Evolutionary conservation across 768 basidiomycete genomes (phyloP).

Genomic region (Tulasnella sp.): DNA sequence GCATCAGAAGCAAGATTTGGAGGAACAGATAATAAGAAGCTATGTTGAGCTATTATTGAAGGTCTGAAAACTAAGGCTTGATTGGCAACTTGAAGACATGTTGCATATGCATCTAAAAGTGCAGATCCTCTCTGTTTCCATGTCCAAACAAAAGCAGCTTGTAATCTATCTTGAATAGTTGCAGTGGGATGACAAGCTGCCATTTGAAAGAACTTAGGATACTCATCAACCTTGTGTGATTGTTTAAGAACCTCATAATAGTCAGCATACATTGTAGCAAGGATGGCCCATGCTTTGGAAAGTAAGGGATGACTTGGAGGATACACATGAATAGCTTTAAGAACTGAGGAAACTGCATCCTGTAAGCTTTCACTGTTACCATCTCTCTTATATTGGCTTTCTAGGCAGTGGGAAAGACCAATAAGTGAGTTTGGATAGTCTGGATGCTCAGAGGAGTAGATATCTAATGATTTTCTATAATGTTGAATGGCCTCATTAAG

Average conservation of each 20-base stretch:
- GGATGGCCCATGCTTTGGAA: too few relatives aligned
- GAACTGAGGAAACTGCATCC: too few relatives aligned
- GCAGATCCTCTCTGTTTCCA: background rate
- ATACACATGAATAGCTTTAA: too few relatives aligned
- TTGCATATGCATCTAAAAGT: background rate
- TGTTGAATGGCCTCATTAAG: background rate
- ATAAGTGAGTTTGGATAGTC: background rate
- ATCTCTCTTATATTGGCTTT: background rate
- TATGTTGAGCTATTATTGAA: background rate
- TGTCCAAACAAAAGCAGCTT: background rate
- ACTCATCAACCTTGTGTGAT: background rate
- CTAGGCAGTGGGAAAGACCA: background rate
- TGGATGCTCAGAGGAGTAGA: background rate
- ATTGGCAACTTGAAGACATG: background rate
- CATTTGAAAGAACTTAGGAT: background rate
- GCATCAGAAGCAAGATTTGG: background rate
- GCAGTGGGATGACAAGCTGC: background rate
- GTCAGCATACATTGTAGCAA: background rate
- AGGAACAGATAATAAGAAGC: background rate
- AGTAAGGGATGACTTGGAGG: too few relatives aligned
- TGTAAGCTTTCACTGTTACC: too few relatives aligned
- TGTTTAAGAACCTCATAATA: background rate
- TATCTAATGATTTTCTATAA: background rate
- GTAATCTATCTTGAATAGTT: too few relatives aligned
- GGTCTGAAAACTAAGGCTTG: too few relatives aligned